A percentile compares a stretch with the other conserved stretches of the same genome.
These are phyloP conservation scores for Fragaria iinumae DNA, from an alignment of 306 rosid genomes.

Conservation along the genomic window DNA sequence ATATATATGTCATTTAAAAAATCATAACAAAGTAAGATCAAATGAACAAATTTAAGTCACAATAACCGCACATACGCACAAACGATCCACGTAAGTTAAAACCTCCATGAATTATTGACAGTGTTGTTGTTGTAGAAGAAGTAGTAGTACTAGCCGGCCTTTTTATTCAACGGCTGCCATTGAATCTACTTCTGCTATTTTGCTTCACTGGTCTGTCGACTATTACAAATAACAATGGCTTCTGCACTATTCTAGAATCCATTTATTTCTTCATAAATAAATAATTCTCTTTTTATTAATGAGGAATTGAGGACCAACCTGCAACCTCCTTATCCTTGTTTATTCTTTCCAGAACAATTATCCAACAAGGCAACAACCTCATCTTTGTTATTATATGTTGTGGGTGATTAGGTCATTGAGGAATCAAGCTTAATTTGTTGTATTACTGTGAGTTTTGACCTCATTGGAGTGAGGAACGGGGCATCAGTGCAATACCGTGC, in stretches of 20 bases:
- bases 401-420: not conserved
- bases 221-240: not conserved
- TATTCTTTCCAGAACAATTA: not conserved
- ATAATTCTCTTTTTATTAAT: not conserved
- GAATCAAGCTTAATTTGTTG: not conserved
- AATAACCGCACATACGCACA: not conserved
- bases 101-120: not conserved
- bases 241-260: not conserved
- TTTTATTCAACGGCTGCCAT: not conserved
- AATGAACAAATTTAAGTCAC: too few relatives aligned
- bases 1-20: too few relatives aligned
- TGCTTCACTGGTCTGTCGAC: too few relatives aligned
- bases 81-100: not conserved
- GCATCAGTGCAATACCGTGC: not conserved
- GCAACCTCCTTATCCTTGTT: not conserved
- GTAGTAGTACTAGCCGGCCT: slow-evolving; percentile 15
- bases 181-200: not conserved
- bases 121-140: not conserved
- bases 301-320: not conserved
- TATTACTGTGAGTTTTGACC: not conserved
- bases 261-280: not conserved
- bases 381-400: not conserved
- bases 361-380: not conserved
- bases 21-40: too few relatives aligned
- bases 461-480: not conserved